Percentiles rank a stretch among this genome's conserved stretches.
These are phyloP conservation scores for Fusarium subglutinans DNA, from an alignment of 2,329 filamentous ascomycete genomes.

Conservation along the genomic window DNA sequence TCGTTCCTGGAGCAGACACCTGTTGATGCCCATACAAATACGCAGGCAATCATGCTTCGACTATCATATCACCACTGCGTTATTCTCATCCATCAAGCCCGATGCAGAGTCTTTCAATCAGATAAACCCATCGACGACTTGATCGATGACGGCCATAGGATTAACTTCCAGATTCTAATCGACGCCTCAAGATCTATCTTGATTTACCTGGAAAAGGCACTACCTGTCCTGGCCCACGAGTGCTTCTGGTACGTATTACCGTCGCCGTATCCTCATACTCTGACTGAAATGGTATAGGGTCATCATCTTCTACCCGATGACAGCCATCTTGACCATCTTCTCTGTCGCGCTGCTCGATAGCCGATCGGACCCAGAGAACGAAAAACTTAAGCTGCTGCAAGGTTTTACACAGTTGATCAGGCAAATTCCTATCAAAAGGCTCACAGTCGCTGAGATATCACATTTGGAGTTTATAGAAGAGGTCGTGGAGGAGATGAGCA, in stretches of 20 bases:
- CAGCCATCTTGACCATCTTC: neutral
- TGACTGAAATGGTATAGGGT: neutral
- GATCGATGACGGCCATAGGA: neutral
- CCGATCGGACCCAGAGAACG: neutral
- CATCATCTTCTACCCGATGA: slow-evolving; percentile 9
- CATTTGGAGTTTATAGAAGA: neutral
- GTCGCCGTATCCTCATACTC: too few relatives aligned
- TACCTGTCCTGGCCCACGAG: neutral
- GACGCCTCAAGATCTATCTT: slow-evolving; percentile 8
- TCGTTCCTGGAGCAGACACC: neutral
- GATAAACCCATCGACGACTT: fast-evolving
- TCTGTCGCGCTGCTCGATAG: neutral
- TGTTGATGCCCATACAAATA: neutral
- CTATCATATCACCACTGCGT: neutral
- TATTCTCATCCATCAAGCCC: neutral
- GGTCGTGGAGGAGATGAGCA: neutral
- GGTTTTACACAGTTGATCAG: neutral
- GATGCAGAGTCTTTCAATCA: neutral
- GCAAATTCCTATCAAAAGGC: neutral
- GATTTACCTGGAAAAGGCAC: neutral
- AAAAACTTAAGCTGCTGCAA: neutral
- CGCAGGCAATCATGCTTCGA: neutral
- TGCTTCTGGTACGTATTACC: neutral
- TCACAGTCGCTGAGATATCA: neutral
- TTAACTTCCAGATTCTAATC: neutral